Conservation (phyloP, 768 basidiomycete species). For the Dentipellis fragilis region DNA sequence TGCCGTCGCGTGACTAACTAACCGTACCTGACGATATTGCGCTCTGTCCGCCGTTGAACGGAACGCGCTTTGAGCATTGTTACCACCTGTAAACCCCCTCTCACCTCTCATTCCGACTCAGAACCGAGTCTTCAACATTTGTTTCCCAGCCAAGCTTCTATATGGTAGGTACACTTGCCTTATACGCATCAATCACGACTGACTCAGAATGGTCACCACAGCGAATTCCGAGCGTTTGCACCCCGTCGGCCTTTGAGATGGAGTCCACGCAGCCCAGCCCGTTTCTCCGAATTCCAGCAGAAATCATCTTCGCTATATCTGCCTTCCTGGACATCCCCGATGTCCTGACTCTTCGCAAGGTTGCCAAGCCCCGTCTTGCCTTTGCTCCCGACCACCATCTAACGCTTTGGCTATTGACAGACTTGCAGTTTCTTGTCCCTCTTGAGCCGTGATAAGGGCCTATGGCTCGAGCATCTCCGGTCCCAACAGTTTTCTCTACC, state of each 20-base stretch:
- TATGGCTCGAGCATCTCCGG: slow-evolving; percentile 2
- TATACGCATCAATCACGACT: too few species aligned
- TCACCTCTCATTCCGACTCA: too few species aligned
- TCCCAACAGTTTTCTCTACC: neutral
- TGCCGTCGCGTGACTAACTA: neutral
- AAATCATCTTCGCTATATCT: neutral
- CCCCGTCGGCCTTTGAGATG: neutral
- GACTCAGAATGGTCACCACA: neutral
- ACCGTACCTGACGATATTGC: too few species aligned
- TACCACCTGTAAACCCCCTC: too few species aligned
- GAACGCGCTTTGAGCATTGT: too few species aligned
- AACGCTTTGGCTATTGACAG: neutral
- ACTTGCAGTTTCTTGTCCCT: neutral
- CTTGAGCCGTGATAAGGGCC: neutral
- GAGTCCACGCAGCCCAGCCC: neutral
- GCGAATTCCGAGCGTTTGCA: neutral
- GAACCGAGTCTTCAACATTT: too few species aligned
- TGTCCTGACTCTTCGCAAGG: neutral
- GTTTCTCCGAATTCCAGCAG: neutral
- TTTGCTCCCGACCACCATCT: neutral
- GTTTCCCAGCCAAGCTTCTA: too few species aligned
- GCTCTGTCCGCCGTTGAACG: too few species aligned
- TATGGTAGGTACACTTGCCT: too few species aligned
- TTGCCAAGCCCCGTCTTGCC: neutral
- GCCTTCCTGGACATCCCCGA: neutral